phyloP scores from a whole-genome alignment of 805 yeast genomes.

The Ogataea neopini region DNA sequence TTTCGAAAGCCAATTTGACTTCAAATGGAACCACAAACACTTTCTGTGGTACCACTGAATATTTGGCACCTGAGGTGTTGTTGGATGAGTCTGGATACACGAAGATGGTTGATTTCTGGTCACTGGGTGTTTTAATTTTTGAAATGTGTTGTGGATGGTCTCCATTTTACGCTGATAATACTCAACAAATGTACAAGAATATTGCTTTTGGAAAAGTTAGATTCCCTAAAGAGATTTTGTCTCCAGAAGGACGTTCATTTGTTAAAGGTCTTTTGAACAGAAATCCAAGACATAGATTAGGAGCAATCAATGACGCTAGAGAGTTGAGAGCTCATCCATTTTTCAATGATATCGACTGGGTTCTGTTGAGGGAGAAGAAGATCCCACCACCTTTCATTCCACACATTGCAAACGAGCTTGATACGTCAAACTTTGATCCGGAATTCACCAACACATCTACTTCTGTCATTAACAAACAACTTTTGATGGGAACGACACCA shows the following conservation, averaged over 20 bases:
- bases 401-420: slow-evolving; percentile 85
- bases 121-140: slow-evolving; percentile 91
- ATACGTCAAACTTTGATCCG: slow-evolving; percentile 96
- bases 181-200: slow-evolving; percentile 98
- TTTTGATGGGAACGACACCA: slow-evolving; percentile 72
- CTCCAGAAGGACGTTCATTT: slow-evolving; percentile 91
- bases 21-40: slow-evolving; percentile 92
- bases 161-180: slow-evolving; percentile 96
- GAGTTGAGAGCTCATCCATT: slow-evolving; percentile 92
- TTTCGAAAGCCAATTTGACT: slow-evolving; percentile 88
- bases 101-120: slow-evolving; percentile 99
- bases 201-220: slow-evolving; percentile 98
- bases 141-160: slow-evolving; percentile 99
- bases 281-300: slow-evolving; percentile 93
- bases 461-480: slow-evolving; percentile 69
- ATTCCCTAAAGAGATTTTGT: slow-evolving; percentile 93
- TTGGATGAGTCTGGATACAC: slow-evolving; percentile 96
- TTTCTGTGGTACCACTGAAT: slow-evolving; percentile 98
- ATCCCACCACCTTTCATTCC: slow-evolving; percentile 98
- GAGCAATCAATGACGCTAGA: slow-evolving; percentile 88
- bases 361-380: slow-evolving; percentile 68
- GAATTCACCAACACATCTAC: slow-evolving; percentile 94
- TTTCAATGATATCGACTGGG: slow-evolving; percentile 92
- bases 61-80: slow-evolving; percentile 94
- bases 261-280: slow-evolving; percentile 94